These are phyloP conservation scores for Xylaria sp. DNA, from an alignment of 2,329 filamentous ascomycete species.

Conservation along the genomic window DNA sequence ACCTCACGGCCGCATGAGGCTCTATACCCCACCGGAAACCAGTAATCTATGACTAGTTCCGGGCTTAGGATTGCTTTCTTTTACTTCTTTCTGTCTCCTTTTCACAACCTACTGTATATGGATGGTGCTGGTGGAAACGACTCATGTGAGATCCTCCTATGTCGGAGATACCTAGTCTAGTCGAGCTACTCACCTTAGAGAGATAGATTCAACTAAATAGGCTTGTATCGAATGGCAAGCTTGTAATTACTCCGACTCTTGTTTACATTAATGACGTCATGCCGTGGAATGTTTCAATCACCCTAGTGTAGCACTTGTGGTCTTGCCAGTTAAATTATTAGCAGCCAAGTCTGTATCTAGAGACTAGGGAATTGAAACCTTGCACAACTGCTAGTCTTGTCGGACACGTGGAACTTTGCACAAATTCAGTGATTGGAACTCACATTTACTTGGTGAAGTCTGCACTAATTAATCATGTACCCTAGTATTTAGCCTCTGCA, in stretches of 20 bases:
- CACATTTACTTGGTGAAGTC: too few relatives aligned
- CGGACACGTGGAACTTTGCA: too few relatives aligned
- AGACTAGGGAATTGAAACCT: too few relatives aligned
- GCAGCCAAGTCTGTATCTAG: too few relatives aligned
- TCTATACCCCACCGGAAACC: conserved; percentile 29
- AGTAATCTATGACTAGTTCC: conserved; percentile 15
- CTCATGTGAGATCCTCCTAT: background rate
- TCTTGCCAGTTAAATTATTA: too few relatives aligned
- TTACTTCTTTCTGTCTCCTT: conserved; percentile 3
- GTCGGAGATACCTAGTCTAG: background rate
- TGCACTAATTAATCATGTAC: too few relatives aligned
- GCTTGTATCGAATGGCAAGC: background rate
- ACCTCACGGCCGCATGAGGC: conserved; percentile 14
- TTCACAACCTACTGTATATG: background rate
- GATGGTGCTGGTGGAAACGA: background rate
- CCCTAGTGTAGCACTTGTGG: too few relatives aligned
- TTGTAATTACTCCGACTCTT: background rate
- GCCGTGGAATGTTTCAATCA: too few relatives aligned
- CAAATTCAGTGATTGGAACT: too few relatives aligned
- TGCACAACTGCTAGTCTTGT: too few relatives aligned
- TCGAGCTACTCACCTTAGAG: background rate
- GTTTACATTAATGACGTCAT: background rate
- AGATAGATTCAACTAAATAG: background rate
- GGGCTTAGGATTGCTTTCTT: conserved; percentile 30
- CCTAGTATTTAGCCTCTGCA: too few relatives aligned